Conservation (phyloP, 1,139 yeast species). For the Trichomonascaceae sp. region DNA sequence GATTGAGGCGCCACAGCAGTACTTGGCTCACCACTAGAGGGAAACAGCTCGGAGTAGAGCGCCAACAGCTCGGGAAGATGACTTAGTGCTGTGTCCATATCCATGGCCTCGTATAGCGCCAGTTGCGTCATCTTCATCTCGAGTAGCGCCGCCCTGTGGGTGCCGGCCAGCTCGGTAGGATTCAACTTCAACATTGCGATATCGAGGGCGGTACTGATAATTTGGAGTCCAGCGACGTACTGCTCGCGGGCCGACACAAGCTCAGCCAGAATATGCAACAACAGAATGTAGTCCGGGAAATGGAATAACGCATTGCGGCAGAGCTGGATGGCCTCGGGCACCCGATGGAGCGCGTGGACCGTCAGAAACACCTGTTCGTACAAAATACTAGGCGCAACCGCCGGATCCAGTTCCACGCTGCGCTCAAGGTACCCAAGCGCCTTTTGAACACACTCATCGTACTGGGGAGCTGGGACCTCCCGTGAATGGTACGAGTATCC, state of each 20-base stretch:
- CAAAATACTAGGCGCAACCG: conserved; percentile 10
- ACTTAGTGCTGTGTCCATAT: conserved; percentile 49
- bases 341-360: conserved; percentile 15
- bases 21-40: conserved; percentile 2
- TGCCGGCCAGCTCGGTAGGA: too few species aligned
- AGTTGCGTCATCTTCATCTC: conserved; percentile 69
- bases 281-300: conserved; percentile 24
- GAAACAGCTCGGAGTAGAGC: conserved; percentile 43
- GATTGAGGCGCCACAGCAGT: background rate
- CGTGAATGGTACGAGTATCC: conserved; percentile 15
- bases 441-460: conserved; percentile 9
- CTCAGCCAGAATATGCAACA: conserved; percentile 41
- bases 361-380: conserved; percentile 21
- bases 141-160: conserved; percentile 38
- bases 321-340: conserved; percentile 20
- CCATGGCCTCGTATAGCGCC: conserved; percentile 46
- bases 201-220: conserved; percentile 31
- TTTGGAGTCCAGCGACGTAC: conserved; percentile 31
- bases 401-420: conserved; percentile 12
- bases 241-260: conserved; percentile 41
- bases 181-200: too few species aligned
- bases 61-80: conserved; percentile 53
- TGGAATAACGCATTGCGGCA: conserved; percentile 26
- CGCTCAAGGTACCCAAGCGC: conserved; percentile 17
- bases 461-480: conserved; percentile 11